These are phyloP conservation scores for Pleurotus ostreatus DNA, from an alignment of 768 basidiomycete species.

Conservation along the genomic window DNA sequence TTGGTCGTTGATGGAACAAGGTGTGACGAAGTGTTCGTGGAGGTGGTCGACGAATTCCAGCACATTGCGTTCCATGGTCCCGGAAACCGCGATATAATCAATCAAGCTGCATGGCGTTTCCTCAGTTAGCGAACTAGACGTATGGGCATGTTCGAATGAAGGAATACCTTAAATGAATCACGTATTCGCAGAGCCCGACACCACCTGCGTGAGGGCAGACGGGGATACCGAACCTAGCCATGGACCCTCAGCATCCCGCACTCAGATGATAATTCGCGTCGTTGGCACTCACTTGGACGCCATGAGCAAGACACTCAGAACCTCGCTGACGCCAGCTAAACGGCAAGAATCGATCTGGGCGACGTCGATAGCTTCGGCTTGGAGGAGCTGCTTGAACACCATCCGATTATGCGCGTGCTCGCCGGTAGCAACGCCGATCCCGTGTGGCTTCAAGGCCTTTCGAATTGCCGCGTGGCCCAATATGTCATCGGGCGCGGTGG, in stretches of 20 bases:
- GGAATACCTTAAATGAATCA: slow-evolving; percentile 69
- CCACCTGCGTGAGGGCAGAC: slow-evolving; percentile 96
- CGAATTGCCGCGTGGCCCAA: slow-evolving; percentile 81
- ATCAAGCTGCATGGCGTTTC: slow-evolving; percentile 52
- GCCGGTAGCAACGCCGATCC: slow-evolving; percentile 90
- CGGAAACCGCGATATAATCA: slow-evolving; percentile 90
- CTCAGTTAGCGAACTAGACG: too few species aligned
- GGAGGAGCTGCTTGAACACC: slow-evolving; percentile 93
- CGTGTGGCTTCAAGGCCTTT: slow-evolving; percentile 69
- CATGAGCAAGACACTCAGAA: slow-evolving; percentile 87
- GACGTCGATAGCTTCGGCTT: slow-evolving; percentile 88
- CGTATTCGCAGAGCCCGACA: slow-evolving; percentile 90
- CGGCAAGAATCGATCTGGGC: slow-evolving; percentile 95
- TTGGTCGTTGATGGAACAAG: slow-evolving; percentile 79
- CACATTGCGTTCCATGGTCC: slow-evolving; percentile 91
- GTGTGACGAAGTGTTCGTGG: slow-evolving; percentile 89
- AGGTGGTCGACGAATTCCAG: slow-evolving; percentile 89
- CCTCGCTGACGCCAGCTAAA: slow-evolving; percentile 89
- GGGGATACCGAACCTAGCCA: slow-evolving; percentile 66
- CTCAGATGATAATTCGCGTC: too few species aligned
- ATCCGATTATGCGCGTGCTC: slow-evolving; percentile 95
- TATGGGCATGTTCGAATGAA: too few species aligned
- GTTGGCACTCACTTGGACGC: slow-evolving; percentile 62
- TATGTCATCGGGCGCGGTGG: slow-evolving; percentile 89
- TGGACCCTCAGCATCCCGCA: not conserved